Evolutionary conservation across 495 filamentous ascomycete species (phyloP).

Genomic region (Talaromyces nanjingensis): DNA sequence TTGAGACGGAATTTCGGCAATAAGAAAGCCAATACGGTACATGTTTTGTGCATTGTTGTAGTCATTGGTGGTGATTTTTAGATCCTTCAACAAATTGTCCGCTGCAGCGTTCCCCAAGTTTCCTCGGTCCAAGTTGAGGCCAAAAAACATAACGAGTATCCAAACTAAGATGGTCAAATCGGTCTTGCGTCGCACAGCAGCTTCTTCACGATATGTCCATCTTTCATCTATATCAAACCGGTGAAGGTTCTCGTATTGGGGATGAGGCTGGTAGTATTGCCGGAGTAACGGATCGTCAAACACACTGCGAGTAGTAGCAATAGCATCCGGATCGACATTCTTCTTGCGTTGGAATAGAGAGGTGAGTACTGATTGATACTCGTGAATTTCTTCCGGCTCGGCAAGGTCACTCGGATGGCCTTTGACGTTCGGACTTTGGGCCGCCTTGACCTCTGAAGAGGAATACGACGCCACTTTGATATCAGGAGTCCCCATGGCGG

Average conservation of each 20-base stretch:
- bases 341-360: conserved; percentile 9
- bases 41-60: conserved; percentile 54
- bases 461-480: background rate
- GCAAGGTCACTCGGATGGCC: conserved; percentile 8
- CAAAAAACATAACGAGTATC: conserved; percentile 73
- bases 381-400: conserved; percentile 9
- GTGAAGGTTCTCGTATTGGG: conserved; percentile 35
- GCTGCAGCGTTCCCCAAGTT: conserved; percentile 59
- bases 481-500: background rate
- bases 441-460: background rate
- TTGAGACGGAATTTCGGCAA: conserved; percentile 57
- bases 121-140: conserved; percentile 64
- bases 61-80: conserved; percentile 55
- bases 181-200: conserved; percentile 19
- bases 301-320: conserved; percentile 46
- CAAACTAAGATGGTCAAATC: conserved; percentile 43
- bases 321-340: conserved; percentile 35
- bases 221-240: conserved; percentile 30
- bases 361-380: conserved; percentile 11
- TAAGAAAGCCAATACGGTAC: conserved; percentile 24
- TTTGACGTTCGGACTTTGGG: conserved; percentile 11
- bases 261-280: conserved; percentile 33
- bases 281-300: conserved; percentile 39
- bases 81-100: conserved; percentile 53
- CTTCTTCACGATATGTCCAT: conserved; percentile 45